Conservation (phyloP, 768 basidiomycete species). For the Suillus spraguei region DNA sequence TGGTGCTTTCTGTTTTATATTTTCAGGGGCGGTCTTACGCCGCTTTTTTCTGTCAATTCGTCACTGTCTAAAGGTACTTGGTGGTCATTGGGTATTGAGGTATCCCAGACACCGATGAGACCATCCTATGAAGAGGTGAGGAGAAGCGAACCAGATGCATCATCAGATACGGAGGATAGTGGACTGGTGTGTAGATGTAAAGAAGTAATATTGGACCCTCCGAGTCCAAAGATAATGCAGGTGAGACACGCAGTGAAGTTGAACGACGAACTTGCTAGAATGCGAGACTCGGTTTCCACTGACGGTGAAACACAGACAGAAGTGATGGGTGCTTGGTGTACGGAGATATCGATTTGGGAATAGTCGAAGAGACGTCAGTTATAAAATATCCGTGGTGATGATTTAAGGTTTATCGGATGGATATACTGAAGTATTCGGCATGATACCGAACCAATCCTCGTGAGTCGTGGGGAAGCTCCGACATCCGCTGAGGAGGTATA, state of each 20-base stretch:
- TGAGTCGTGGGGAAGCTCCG: conserved; percentile 85
- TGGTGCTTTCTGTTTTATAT: conserved; percentile 66
- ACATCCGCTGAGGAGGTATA: conserved; percentile 82
- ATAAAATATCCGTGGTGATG: conserved; percentile 57
- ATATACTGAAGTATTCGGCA: conserved; percentile 58
- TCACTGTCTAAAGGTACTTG: conserved; percentile 46
- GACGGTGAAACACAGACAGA: conserved; percentile 50
- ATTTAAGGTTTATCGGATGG: conserved; percentile 14
- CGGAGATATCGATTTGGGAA: conserved; percentile 53
- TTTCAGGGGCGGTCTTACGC: conserved; percentile 48
- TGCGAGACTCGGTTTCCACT: conserved; percentile 34
- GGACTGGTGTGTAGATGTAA: conserved; percentile 85
- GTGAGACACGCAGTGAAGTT: conserved; percentile 74
- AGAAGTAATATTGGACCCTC: conserved; percentile 52
- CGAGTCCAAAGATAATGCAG: conserved; percentile 1
- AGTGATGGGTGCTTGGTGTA: conserved; percentile 70
- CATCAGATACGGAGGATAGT: conserved; percentile 69
- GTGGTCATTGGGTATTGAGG: conserved; percentile 58
- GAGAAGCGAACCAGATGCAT: conserved; percentile 58
- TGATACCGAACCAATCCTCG: conserved; percentile 86
- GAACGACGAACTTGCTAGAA: conserved; percentile 74
- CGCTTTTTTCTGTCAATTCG: conserved; percentile 58
- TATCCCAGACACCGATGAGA: conserved; percentile 82
- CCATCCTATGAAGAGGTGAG: conserved; percentile 89
- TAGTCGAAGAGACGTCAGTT: conserved; percentile 75